Percentiles rank a stretch among this genome's conserved stretches.
Evolutionary conservation across 176 grass and related monocot species (phyloP).

Genomic region (Cocos nucifera): DNA sequence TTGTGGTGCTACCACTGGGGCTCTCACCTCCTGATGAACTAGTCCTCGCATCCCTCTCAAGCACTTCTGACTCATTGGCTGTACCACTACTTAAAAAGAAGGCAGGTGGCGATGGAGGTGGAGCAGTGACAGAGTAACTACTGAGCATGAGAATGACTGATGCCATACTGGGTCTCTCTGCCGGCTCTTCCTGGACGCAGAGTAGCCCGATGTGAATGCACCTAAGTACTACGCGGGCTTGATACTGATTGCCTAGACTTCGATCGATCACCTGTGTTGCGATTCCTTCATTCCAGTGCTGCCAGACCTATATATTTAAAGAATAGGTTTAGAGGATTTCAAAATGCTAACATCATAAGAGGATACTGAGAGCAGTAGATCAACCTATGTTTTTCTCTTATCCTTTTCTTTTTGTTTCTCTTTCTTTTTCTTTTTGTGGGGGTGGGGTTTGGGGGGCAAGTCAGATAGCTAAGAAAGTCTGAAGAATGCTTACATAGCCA

Average conservation of each 20-base stretch:
- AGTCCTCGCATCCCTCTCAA: too few relatives aligned
- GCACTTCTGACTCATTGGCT: not conserved
- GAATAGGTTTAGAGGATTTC: not conserved
- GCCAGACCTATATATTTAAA: constrained; percentile 12
- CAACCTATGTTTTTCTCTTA: too few relatives aligned
- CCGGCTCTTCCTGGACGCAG: constrained; percentile 37
- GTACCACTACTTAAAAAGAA: not conserved
- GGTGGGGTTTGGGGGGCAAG: too few relatives aligned
- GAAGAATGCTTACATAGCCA: constrained; percentile 30
- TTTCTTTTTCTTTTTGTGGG: too few relatives aligned
- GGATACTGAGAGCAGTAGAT: not conserved
- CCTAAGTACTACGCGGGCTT: constrained; percentile 20
- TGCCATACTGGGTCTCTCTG: constrained; percentile 29
- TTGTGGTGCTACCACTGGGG: too few relatives aligned
- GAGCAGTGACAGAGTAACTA: constrained; percentile 31
- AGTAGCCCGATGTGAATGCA: constrained; percentile 38
- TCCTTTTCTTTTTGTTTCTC: too few relatives aligned
- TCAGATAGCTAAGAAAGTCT: not conserved
- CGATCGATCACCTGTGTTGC: constrained; percentile 13
- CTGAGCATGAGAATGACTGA: constrained; percentile 39
- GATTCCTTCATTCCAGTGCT: constrained; percentile 18
- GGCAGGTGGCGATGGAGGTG: constrained; percentile 18
- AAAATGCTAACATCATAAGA: too few relatives aligned
- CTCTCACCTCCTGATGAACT: too few relatives aligned
- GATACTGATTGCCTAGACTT: not conserved